These are phyloP conservation scores for Sporormia fimetaria DNA, from an alignment of 495 filamentous ascomycete species.

Conservation along the genomic window DNA sequence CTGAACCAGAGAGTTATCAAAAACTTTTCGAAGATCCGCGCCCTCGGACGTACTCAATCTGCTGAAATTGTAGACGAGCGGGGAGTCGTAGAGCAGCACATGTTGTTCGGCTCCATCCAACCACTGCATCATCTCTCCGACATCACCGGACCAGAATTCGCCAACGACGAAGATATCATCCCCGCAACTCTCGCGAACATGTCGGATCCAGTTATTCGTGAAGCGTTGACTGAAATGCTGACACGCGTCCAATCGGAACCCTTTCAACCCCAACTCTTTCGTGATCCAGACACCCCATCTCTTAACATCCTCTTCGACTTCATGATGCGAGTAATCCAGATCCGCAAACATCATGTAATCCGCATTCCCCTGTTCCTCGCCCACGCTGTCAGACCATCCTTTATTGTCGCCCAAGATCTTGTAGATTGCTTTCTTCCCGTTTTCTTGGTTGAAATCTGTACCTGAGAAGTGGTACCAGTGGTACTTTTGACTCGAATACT, in stretches of 20 bases:
- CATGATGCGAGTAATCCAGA: conserved; percentile 54
- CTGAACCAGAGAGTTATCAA: conserved; percentile 49
- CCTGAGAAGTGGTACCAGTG: conserved; percentile 41
- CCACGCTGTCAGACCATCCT: conserved; percentile 56
- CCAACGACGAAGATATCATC: conserved; percentile 55
- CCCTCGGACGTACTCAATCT: conserved; percentile 39
- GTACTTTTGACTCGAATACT: conserved; percentile 53
- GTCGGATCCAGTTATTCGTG: conserved; percentile 46
- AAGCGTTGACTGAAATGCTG: conserved; percentile 61
- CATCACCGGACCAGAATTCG: conserved; percentile 60
- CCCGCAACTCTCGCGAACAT: conserved; percentile 40
- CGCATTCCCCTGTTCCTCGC: conserved; percentile 56
- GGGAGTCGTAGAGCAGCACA: conserved; percentile 55
- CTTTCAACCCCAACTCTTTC: conserved; percentile 45
- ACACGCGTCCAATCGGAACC: conserved; percentile 64
- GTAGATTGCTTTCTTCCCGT: conserved; percentile 52
- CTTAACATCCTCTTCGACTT: conserved; percentile 49
- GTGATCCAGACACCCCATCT: conserved; percentile 58
- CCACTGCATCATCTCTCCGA: conserved; percentile 44
- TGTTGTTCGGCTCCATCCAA: conserved; percentile 48
- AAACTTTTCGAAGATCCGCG: conserved; percentile 50
- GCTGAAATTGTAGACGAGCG: conserved; percentile 55
- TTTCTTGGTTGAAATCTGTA: conserved; percentile 53
- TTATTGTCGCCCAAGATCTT: conserved; percentile 53
- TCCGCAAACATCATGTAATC: conserved; percentile 56